Evolutionary conservation across 257 asterid genomes (phyloP).

Genomic region (Przewalskia tangutica): DNA sequence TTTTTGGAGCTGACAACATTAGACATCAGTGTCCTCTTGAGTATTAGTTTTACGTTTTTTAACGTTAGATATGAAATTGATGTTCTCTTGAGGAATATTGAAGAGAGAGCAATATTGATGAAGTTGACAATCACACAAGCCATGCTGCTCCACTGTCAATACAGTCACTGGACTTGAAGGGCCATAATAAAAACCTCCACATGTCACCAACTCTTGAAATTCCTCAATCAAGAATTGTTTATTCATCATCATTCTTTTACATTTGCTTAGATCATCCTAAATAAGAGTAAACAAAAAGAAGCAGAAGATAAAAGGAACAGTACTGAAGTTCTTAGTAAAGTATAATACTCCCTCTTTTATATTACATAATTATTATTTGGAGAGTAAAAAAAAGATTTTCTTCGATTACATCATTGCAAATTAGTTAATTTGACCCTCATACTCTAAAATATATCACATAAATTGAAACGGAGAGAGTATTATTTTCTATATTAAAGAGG

Average conservation of each 20-base stretch:
- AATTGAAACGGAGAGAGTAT: not conserved
- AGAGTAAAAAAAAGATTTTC: not conserved
- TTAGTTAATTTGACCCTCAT: not conserved
- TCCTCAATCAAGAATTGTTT: constrained; percentile 11
- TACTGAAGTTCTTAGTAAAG: not conserved
- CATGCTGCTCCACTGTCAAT: constrained; percentile 19
- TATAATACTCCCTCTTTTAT: not conserved
- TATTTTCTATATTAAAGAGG: not conserved
- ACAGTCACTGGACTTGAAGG: constrained; percentile 73
- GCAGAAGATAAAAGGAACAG: not conserved
- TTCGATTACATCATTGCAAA: not conserved
- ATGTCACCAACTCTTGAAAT: not conserved
- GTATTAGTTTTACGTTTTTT: constrained; percentile 39
- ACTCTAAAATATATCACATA: not conserved
- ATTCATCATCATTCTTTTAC: constrained; percentile 28
- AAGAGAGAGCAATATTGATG: not conserved
- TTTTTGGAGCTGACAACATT: not conserved
- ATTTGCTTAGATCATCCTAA: constrained; percentile 44
- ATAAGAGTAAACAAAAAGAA: not conserved
- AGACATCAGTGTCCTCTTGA: not conserved
- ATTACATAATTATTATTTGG: not conserved
- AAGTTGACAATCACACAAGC: constrained; percentile 4
- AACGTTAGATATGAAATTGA: not conserved
- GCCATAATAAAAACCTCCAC: constrained; percentile 4
- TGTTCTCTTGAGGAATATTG: not conserved